Base-by-base conservation (phyloP, 2,329 filamentous ascomycete species). In the Didymella arachidicola region DNA sequence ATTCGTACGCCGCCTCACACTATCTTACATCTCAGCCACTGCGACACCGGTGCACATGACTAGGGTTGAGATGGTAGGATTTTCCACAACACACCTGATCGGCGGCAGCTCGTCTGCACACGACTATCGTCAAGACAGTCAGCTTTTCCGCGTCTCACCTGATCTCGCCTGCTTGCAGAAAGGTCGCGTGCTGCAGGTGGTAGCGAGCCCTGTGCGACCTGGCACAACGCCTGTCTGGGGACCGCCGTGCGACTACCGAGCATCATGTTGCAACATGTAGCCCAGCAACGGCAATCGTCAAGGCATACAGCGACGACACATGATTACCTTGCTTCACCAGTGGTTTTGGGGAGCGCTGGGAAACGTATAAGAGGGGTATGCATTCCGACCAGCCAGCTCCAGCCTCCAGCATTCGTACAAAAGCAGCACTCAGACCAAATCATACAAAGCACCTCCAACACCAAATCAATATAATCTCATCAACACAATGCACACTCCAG, bases 111-210 rank as follows among this genome's bases (percentile, higher is more conserved):
- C 22, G 22, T 6, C 12, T 12, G 16, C 10, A 27, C 34, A 18
- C 19, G n/a, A 46, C 43, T 32, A 45, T 39, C 32, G 16, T 26
- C 18, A 18, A 50, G 18, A 39, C 46, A 34, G 46, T 16, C 10
- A 8, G 14, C 18, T 7, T 50, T 44, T 50, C 53, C 54, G 45
- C 48, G 16, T 49, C 18, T 19, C 11, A 19, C 36, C 36, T 39
- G 36, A 39, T 39, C 18, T 38, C 59, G 57, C 57, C 59, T 63
- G 39, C 48, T 61, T 57, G 56, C 59, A 65, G 66, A 10, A 60
- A 59, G 47, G 63, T 64, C 60, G 60, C 56, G 66, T 66, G 56
- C 54, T 62, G 60, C 66, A 64, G 56, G 30, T 29, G 26, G 32
- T 49, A 46, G 57, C 53, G 34, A 39, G 14, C 7, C 12, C n/a